These are phyloP conservation scores for Aureobasidium sp. DNA, from an alignment of 2,329 filamentous ascomycete genomes.

Conservation along the genomic window DNA sequence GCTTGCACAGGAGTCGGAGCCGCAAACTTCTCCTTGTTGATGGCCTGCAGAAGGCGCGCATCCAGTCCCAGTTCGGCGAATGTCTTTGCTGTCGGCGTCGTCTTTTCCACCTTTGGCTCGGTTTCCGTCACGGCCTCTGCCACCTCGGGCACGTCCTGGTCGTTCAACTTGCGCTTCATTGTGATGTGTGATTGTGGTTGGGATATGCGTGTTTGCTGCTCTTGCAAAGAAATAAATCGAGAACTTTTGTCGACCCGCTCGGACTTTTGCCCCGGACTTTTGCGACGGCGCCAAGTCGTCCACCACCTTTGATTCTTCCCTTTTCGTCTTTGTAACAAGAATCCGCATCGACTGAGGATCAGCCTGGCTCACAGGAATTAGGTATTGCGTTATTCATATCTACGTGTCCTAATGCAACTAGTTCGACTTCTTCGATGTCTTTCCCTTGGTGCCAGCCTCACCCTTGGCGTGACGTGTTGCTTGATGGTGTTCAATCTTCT, in stretches of 20 bases:
- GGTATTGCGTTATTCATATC: too few species aligned
- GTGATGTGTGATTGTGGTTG: constrained; percentile 12
- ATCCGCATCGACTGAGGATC: too few species aligned
- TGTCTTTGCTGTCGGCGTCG: constrained; percentile 32
- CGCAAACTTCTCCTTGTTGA: constrained; percentile 76
- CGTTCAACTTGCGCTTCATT: constrained; percentile 46
- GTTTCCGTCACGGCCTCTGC: constrained; percentile 19
- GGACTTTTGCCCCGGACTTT: constrained; percentile 13
- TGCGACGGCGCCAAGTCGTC: background rate
- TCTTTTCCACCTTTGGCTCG: constrained; percentile 5
- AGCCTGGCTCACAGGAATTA: too few species aligned
- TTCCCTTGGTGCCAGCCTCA: constrained; percentile 40
- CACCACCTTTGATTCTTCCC: background rate
- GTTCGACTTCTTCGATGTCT: background rate
- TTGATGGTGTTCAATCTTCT: constrained; percentile 45
- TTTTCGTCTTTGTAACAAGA: too few species aligned
- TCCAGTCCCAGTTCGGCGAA: constrained; percentile 80
- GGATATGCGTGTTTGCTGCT: background rate
- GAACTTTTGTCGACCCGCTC: constrained; percentile 9
- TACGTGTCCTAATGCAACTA: background rate
- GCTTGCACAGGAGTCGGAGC: constrained; percentile 84
- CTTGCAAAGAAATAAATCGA: constrained; percentile 5
- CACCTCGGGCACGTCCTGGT: constrained; percentile 40
- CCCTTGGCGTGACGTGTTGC: constrained; percentile 56
- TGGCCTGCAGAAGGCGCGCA: constrained; percentile 73